Base-by-base conservation (phyloP, 306 rosid genomes). In the Rosa rugosa region DNA sequence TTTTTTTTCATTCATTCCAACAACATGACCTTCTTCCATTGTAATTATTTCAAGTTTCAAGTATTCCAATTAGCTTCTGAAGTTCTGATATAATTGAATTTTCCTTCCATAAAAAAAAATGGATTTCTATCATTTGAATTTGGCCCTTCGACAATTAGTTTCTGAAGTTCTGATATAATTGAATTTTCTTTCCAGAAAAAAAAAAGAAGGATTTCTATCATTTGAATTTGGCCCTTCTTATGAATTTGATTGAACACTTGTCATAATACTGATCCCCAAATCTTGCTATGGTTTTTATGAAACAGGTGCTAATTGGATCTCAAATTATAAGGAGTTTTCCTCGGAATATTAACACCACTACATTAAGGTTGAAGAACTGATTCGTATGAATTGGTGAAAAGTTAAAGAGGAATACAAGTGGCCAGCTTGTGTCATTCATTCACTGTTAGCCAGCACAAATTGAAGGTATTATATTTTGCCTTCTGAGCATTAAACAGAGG, bases 221-320 rank as follows among this genome's bases (percentile, higher is more conserved):
- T 40, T 59, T 57, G 54, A 23, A 22, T 14, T n/a, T 56, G 11
- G 54, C 0, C 34, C 2, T 51, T 17, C 17, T 8, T 59, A 14
- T 42, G 68, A 56, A 23, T 73, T 31, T 23, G 68, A 57, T 36
- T 14, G 22, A 51, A n/a, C 16, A 34, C 77, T 38, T 10, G 34
- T 51, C 22, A 5, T 40, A 53, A 8, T 73, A 59, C 8, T 57
- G 40, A 41, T 16, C 1, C 18, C 23, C 44, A 65, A 59, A 56
- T 53, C 23, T 10, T 56, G n/a, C n/a, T 27, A 5, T 49, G 27
- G 18, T 25, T 45, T 23, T 79, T 84, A 75, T 77, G 85, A 83
- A 77, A 75, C 69, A 80, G 76, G 75, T 73, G 72, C 20, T 27
- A 27, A 69, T 72, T 51, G 74, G 67, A 51, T 78, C 79, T 5